Percentiles rank a stretch among this genome's conserved stretches.
phyloP scores from a whole-genome alignment of 495 filamentous ascomycete genomes.

The Pseudotulostoma volvatum region DNA sequence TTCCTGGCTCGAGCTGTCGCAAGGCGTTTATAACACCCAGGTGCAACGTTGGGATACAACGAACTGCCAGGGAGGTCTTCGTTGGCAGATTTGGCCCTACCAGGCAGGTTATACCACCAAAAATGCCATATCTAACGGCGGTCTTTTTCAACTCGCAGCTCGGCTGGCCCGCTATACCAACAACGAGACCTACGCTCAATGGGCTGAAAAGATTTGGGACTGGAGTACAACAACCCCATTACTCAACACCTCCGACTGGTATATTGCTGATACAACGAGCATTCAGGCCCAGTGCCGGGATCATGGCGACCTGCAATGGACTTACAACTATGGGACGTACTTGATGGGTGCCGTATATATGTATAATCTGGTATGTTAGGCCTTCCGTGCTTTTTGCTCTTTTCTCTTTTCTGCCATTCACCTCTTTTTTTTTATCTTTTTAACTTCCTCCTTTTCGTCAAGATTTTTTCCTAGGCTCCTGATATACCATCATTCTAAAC shows the following conservation, averaged over 20 bases:
- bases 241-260: constrained; percentile 29
- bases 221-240: constrained; percentile 48
- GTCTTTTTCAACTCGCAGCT: constrained; percentile 68
- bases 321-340: constrained; percentile 61
- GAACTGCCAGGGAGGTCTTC: constrained; percentile 59
- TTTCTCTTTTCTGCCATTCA: too few relatives aligned
- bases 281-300: constrained; percentile 39
- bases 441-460: not conserved
- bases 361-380: constrained; percentile 45
- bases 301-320: constrained; percentile 51
- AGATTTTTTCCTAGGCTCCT: not conserved
- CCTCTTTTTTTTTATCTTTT: too few relatives aligned
- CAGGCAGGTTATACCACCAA: constrained; percentile 71
- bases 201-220: constrained; percentile 55
- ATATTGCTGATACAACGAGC: constrained; percentile 51
- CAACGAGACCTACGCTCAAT: constrained; percentile 58
- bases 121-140: constrained; percentile 63
- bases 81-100: constrained; percentile 75
- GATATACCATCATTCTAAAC: not conserved
- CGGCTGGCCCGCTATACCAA: constrained; percentile 59
- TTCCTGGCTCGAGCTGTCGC: constrained; percentile 44
- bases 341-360: constrained; percentile 60
- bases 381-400: too few relatives aligned
- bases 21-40: constrained; percentile 49
- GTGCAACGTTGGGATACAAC: constrained; percentile 47